Evolutionary conservation across 2,329 filamentous ascomycete species (phyloP).

Genomic region (Alternaria sp.): DNA sequence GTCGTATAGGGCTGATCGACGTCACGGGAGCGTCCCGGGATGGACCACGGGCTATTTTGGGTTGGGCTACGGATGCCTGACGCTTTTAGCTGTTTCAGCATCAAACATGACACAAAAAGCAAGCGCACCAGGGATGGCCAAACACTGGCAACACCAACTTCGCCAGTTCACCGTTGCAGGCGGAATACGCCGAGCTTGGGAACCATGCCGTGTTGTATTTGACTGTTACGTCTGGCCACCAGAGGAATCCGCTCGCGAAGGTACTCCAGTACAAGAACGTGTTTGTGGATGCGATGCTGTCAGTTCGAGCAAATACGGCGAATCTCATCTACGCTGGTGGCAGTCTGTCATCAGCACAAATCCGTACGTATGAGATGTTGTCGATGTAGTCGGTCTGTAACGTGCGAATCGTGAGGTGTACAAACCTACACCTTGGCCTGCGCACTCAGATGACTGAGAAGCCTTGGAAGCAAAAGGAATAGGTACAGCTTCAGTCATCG

Average conservation of each 20-base stretch:
- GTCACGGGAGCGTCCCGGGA: conserved; percentile 11
- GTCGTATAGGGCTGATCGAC: conserved; percentile 15
- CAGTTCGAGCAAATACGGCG: background rate
- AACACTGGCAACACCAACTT: conserved; percentile 11
- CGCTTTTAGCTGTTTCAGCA: conserved; percentile 16
- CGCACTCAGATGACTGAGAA: background rate
- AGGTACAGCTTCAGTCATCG: background rate
- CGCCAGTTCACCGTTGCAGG: conserved; percentile 9
- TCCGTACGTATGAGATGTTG: background rate
- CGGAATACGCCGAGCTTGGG: background rate
- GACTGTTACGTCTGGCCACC: background rate
- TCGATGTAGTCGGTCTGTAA: background rate
- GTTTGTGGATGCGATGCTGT: background rate
- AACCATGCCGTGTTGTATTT: conserved; percentile 4
- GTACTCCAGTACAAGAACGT: background rate
- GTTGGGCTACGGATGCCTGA: conserved; percentile 3
- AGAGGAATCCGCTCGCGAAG: background rate
- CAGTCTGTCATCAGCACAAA: background rate
- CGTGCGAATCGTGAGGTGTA: background rate
- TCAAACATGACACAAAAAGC: conserved; percentile 10
- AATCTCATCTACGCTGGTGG: background rate
- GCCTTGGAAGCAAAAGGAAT: background rate
- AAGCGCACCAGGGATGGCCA: conserved; percentile 7
- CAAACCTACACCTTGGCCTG: background rate
- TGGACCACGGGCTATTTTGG: conserved; percentile 9